Conservation (phyloP, 768 basidiomycete species). For the Amylocystis lapponica region DNA sequence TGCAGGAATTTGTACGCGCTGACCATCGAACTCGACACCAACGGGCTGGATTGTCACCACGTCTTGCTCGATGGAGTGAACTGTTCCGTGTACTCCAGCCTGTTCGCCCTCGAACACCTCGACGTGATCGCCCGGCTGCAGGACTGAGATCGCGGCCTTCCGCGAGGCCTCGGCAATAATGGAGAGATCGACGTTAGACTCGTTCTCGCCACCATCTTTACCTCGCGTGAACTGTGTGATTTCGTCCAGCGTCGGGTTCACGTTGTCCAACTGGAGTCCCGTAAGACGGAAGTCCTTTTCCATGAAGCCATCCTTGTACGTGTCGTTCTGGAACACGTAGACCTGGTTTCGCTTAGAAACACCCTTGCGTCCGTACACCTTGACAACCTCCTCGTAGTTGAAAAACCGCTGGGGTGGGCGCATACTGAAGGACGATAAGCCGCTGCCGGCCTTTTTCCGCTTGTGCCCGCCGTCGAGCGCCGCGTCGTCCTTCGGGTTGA, state of each 20-base stretch:
- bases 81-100: constrained; percentile 85
- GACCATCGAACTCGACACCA: constrained; percentile 79
- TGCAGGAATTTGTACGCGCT: constrained; percentile 81
- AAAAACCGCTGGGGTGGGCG: constrained; percentile 91
- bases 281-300: constrained; percentile 92
- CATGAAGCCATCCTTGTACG: constrained; percentile 91
- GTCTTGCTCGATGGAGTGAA: constrained; percentile 85
- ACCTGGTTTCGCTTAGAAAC: constrained; percentile 70
- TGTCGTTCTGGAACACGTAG: constrained; percentile 89
- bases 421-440: constrained; percentile 43
- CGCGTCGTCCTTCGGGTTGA: constrained; percentile 81
- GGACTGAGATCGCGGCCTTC: constrained; percentile 84
- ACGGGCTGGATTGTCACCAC: constrained; percentile 79
- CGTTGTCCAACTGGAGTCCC: constrained; percentile 75
- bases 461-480: constrained; percentile 52
- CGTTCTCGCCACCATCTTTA: constrained; percentile 63
- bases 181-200: constrained; percentile 76
- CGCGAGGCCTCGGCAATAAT: constrained; percentile 90
- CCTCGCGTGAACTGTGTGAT: constrained; percentile 84
- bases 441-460: constrained; percentile 58
- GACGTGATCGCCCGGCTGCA: constrained; percentile 97
- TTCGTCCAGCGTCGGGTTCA: constrained; percentile 94
- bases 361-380: constrained; percentile 74
- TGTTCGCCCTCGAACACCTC: constrained; percentile 98
- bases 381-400: constrained; percentile 88